A percentile compares a stretch with the other conserved stretches of the same genome.
Conservation (phyloP, 129 eudicot genomes). For the Helichrysum umbraculigerum region DNA sequence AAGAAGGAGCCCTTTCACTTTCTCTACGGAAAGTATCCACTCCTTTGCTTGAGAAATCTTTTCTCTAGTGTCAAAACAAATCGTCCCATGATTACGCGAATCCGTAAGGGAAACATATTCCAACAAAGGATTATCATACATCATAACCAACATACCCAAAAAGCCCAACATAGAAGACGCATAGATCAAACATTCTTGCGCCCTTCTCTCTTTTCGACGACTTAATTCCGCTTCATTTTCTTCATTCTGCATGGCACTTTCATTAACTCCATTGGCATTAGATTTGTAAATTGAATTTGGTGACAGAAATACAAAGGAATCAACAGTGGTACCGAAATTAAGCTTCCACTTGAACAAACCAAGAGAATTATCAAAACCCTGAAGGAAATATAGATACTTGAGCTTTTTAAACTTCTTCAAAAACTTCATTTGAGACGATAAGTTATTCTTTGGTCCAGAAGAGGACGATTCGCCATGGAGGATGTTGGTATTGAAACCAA, state of each 20-base stretch:
- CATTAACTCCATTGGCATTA: background rate
- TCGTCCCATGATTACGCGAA: background rate
- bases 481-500: no score
- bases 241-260: background rate
- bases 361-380: background rate
- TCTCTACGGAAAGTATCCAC: background rate
- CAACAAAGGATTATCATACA: background rate
- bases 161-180: no score
- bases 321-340: background rate
- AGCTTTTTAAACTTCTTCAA: no score
- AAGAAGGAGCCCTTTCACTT: background rate
- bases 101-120: background rate
- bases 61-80: no score
- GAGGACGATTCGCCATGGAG: no score
- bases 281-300: background rate
- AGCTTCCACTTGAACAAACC: background rate
- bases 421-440: no score
- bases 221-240: background rate
- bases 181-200: no score
- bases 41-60: background rate
- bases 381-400: background rate
- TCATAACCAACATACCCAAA: no score
- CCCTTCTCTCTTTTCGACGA: no score
- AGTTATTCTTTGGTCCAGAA: no score
- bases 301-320: background rate